phyloP scores from a whole-genome alignment of 2,329 filamentous ascomycete genomes.

The Alternaria infectoria region DNA sequence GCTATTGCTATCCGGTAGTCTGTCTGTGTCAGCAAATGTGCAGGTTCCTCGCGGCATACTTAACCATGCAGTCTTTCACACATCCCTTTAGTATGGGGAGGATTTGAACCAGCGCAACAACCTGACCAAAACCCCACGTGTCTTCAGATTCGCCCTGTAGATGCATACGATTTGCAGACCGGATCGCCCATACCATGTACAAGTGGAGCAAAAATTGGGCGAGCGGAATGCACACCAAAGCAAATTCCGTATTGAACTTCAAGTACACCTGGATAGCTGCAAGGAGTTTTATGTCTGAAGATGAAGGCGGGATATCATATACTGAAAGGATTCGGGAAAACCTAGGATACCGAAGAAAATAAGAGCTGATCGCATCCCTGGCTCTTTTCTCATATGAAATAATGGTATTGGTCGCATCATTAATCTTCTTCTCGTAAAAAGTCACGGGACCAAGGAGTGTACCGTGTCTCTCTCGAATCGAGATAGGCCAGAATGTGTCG shows the following conservation, averaged over 20 bases:
- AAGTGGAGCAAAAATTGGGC: background rate
- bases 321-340: no score
- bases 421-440: no score
- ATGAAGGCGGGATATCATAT: no score
- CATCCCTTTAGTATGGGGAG: background rate
- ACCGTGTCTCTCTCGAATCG: background rate
- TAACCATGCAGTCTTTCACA: background rate
- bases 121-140: background rate
- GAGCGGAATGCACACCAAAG: background rate
- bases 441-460: no score
- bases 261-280: no score
- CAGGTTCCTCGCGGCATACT: background rate
- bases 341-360: no score
- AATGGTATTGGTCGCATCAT: no score
- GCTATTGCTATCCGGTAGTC: background rate
- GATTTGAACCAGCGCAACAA: background rate
- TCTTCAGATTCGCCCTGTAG: background rate
- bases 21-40: background rate
- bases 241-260: no score
- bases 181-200: background rate
- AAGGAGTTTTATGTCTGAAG: no score
- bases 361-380: no score
- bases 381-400: no score
- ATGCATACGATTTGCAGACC: background rate
- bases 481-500: background rate